Conservation (phyloP, 306 rosid genomes). For the Vigna radiata region DNA sequence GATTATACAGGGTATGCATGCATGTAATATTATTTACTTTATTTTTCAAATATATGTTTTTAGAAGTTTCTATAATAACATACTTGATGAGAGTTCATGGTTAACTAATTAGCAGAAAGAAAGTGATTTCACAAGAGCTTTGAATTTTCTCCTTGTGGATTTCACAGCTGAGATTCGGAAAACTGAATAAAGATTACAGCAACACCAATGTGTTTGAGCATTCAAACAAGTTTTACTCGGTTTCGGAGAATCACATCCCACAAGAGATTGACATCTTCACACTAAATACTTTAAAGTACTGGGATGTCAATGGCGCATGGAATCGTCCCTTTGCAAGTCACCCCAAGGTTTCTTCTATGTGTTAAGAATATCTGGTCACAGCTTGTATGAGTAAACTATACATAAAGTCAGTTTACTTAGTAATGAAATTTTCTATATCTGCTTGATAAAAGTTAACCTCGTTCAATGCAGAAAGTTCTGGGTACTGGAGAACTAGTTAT, state of each 20-base stretch:
- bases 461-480: constrained; percentile 58
- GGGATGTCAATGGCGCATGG: constrained; percentile 74
- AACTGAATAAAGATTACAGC: constrained; percentile 45
- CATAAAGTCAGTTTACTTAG: neutral
- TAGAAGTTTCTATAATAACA: no score
- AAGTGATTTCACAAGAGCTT: neutral
- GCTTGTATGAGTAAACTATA: neutral
- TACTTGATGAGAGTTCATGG: neutral
- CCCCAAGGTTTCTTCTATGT: constrained; percentile 57
- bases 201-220: constrained; percentile 77
- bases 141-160: constrained; percentile 9
- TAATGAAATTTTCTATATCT: neutral
- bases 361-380: neutral
- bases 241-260: constrained; percentile 69
- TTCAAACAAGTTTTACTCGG: constrained; percentile 61
- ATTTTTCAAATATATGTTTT: no score
- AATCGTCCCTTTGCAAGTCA: constrained; percentile 68
- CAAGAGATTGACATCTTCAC: constrained; percentile 67
- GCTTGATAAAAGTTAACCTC: neutral
- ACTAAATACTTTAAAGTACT: constrained; percentile 53
- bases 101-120: no score
- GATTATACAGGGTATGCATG: neutral
- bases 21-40: no score
- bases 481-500: constrained; percentile 64
- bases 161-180: constrained; percentile 64